Base-by-base conservation (phyloP, 805 yeast species). In the Candida broadrunensis region DNA sequence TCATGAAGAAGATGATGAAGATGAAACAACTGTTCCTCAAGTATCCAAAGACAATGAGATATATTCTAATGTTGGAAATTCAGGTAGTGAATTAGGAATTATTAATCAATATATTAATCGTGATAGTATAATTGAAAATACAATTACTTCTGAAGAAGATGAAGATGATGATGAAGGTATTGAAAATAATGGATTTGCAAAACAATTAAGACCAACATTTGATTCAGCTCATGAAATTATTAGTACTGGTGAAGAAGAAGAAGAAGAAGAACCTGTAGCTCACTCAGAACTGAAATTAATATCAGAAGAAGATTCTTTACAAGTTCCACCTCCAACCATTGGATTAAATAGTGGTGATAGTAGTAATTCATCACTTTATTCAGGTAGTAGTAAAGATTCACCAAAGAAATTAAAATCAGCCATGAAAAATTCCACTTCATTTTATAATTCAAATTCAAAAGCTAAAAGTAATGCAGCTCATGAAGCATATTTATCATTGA, bases 401-500 rank as follows among this genome's bases (percentile, higher is more conserved):
- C 33, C 39, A 13, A 56, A 52, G 41, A 55, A 48, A n/a, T 70
- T 71, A 49, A 68, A 74, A 63, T 75, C 81, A 1, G 83, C 78
- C 14, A 63, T 78, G 69, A 78, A 78, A 41, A 59, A 56, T 38
- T 54, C 71, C 1, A 45, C 51, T 8, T 52, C 66, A 4, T 50
- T 54, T 29, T 53, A 52, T n/a, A 31, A 35, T 25, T 26, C 32
- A 2, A 31, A 43, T 4, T 42, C 40, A 6, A 47, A 44, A 17
- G 38, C 42, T 11, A 43, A 26, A 26, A 39, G 29, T 19, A 65
- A 56, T 44, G 70, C 84, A 1, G 86, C 87, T 0, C 76, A 76
- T 20, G 75, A 73, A 44, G 88, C 86, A 0, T 83, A 83, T 50
- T 54, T 83, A 33, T 80, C 87, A 0, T 60, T 83, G 39, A 74